Evolutionary conservation across 2,329 filamentous ascomycete genomes (phyloP).

Genomic region (Calonectria pauciramosa): DNA sequence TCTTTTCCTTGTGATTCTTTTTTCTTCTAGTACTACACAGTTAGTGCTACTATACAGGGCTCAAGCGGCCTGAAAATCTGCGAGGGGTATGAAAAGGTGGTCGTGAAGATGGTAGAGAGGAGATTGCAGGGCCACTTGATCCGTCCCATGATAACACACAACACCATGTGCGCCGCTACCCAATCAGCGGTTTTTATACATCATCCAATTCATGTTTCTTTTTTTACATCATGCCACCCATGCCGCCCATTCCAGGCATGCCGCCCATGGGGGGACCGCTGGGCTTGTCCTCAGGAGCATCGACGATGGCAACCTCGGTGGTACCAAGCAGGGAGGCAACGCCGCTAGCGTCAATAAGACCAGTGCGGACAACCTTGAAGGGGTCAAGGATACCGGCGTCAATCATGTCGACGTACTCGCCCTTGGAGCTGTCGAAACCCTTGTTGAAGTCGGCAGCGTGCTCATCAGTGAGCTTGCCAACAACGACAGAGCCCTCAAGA

Average conservation of each 20-base stretch:
- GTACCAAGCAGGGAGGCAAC: constrained; percentile 97
- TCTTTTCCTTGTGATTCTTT: constrained; percentile 39
- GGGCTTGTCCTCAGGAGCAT: constrained; percentile 93
- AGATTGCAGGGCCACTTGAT: constrained; percentile 51
- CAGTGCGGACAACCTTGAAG: constrained; percentile 99
- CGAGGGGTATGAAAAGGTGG: constrained; percentile 48
- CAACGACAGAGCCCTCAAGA: constrained; percentile 93
- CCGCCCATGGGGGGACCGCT: constrained; percentile 72
- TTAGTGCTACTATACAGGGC: constrained; percentile 53
- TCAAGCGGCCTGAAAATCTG: constrained; percentile 47
- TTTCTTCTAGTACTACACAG: constrained; percentile 47
- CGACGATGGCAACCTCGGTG: constrained; percentile 97
- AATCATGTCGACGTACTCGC: constrained; percentile 99
- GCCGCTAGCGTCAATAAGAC: constrained; percentile 93
- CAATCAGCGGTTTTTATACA: constrained; percentile 48
- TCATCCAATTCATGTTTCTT: constrained; percentile 41
- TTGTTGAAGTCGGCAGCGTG: constrained; percentile 95
- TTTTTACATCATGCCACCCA: constrained; percentile 72
- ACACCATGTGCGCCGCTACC: constrained; percentile 61
- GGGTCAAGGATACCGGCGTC: constrained; percentile 96
- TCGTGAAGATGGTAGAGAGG: constrained; percentile 48
- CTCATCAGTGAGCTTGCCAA: constrained; percentile 98
- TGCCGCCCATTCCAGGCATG: constrained; percentile 75
- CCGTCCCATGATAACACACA: constrained; percentile 60
- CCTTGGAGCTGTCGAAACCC: constrained; percentile 96